Conservation (phyloP, 345 rosid genomes). For the Combretum micranthum region DNA sequence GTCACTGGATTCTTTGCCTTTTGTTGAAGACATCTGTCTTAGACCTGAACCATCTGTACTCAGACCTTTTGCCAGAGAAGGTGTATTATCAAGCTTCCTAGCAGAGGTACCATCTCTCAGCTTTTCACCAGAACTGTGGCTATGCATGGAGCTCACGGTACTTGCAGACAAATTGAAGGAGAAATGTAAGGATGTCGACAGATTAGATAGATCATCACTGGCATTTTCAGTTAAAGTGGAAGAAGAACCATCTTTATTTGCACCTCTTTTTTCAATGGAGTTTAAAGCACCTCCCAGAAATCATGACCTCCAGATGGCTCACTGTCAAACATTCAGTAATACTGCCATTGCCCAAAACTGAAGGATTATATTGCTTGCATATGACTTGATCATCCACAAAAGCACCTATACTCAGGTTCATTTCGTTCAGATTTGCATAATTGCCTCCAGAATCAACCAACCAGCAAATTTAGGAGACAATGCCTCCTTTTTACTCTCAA, state of each 20-base stretch:
- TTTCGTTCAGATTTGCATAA: slow-evolving; percentile 22
- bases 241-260: slow-evolving; percentile 15
- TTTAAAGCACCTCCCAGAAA: slow-evolving; percentile 59
- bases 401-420: slow-evolving; percentile 21
- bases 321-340: slow-evolving; percentile 16
- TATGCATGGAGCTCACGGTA: slow-evolving; percentile 9
- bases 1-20: not conserved
- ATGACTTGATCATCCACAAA: slow-evolving; percentile 9
- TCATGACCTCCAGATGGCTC: slow-evolving; percentile 22
- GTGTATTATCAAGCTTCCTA: slow-evolving; percentile 1
- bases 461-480: slow-evolving; percentile 70
- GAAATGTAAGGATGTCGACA: slow-evolving; percentile 31
- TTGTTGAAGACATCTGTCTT: not conserved
- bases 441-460: slow-evolving; percentile 57
- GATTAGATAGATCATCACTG: slow-evolving; percentile 18
- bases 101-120: slow-evolving; percentile 2
- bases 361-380: slow-evolving; percentile 16
- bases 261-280: slow-evolving; percentile 20
- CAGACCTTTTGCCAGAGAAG: slow-evolving; percentile 4
- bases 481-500: slow-evolving; percentile 34
- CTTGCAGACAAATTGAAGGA: slow-evolving; percentile 31
- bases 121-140: slow-evolving; percentile 1
- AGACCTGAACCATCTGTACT: not conserved
- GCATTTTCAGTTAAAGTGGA: slow-evolving; percentile 20
- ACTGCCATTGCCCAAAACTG: slow-evolving; percentile 15